Base-by-base conservation (phyloP, 352 stramenopile species). In the Ophiocytium majus region DNA sequence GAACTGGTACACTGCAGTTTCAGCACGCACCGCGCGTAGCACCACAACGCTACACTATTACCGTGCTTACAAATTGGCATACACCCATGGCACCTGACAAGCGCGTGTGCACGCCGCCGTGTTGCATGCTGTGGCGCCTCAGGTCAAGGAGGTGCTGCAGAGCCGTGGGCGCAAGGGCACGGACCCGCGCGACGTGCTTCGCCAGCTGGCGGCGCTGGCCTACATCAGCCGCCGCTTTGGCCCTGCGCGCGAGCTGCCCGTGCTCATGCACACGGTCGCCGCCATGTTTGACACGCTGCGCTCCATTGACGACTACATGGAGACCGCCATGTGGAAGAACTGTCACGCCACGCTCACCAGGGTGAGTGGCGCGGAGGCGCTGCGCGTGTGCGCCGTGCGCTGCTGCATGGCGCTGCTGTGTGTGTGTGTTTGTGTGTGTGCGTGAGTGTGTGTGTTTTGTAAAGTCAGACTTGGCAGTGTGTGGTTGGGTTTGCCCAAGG, bases 281-380 rank as follows among this genome's bases (percentile, higher is more conserved):
- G 89, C 92, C 57, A 92, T 88, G 86, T 90, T 91, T 50, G 89
- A 91, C 82, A 86, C 86, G 31, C 64, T 89, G 31, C 75, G 86
- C 17, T 94, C 85, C 50, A 93, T 96, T 82, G 93, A 96, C 88
- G 92, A 95, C 84, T 95, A 90, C 88, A 95, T 96, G 92, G 91
- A 95, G 43, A 93, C 91, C 1, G 9, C 88, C 0, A 92, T 90
- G 50, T 96, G 93, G 93, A 91, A 90, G 76, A 92, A 89, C 19
- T 95, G 92, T 86, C 75, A 81, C 36, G 37, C 75, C 5, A 37
- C 37, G n/a, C 32, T 81, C 28, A 81, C 19, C 10, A 33, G 75
- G 36, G 75, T n/a, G n/a, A n/a, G n/a, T n/a, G n/a, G n/a, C n/a
- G n/a, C n/a, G n/a, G n/a, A n/a, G n/a, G n/a, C n/a, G n/a, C n/a